A percentile compares a stretch with the other conserved stretches of the same genome.
These are phyloP conservation scores for Spergularia marina DNA, from an alignment of 148 eudicot species.

Conservation along the genomic window DNA sequence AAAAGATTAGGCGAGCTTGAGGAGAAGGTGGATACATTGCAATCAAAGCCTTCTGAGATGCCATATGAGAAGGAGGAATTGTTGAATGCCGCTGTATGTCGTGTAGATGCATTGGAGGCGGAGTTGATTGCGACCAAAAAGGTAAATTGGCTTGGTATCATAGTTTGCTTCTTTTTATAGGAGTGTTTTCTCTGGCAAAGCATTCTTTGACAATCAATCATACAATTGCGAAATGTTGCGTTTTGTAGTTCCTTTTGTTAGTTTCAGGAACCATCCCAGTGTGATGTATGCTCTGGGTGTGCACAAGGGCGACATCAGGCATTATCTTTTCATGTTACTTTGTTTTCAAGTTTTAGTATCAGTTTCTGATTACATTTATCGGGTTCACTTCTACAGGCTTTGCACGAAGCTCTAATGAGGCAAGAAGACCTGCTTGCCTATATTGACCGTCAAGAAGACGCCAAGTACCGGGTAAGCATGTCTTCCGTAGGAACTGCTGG, in stretches of 20 bases:
- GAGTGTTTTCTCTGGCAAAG: not conserved
- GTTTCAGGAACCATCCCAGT: no score
- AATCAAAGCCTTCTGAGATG: conserved; percentile 69
- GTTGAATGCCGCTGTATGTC: conserved; percentile 66
- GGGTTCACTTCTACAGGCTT: conserved; percentile 27
- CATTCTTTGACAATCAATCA: not conserved
- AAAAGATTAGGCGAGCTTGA: conserved; percentile 62
- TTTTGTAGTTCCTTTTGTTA: no score
- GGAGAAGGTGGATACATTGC: conserved; percentile 60
- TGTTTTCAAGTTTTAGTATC: not conserved
- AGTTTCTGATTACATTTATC: not conserved
- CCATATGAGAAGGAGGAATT: conserved; percentile 68
- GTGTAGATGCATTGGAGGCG: conserved; percentile 70
- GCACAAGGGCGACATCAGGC: not conserved
- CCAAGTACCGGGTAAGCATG: conserved; percentile 59
- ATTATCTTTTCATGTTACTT: not conserved
- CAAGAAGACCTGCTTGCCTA: conserved; percentile 94
- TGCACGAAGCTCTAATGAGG: conserved; percentile 53
- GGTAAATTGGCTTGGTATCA: conserved; percentile 40
- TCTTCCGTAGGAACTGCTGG: not conserved
- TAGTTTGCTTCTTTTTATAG: not conserved
- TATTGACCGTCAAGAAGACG: conserved; percentile 81
- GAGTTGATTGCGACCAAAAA: conserved; percentile 88
- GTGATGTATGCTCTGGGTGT: not conserved
- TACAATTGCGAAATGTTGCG: no score